Conservation (phyloP, 2,329 filamentous ascomycete species). For the Dactylellina haptotyla region DNA sequence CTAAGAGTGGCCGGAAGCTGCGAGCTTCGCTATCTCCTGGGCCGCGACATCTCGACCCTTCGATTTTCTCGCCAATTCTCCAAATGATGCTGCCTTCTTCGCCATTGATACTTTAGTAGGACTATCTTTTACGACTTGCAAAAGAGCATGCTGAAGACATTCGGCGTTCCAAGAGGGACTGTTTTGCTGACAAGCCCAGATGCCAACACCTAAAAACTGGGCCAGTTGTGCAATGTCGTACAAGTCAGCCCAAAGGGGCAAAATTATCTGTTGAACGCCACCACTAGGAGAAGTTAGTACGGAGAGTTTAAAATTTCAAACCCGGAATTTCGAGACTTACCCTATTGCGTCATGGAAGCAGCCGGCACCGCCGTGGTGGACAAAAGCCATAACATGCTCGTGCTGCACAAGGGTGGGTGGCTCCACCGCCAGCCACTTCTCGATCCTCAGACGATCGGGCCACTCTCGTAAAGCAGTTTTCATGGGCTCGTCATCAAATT, state of each 20-base stretch:
- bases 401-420: background rate
- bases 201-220: background rate
- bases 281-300: background rate
- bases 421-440: background rate
- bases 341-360: slow-evolving; percentile 3
- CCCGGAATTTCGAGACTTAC: background rate
- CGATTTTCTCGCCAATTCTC: background rate
- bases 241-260: background rate
- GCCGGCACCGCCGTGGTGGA: slow-evolving; percentile 8
- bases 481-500: background rate
- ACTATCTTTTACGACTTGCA: background rate
- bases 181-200: slow-evolving; percentile 2
- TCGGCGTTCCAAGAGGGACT: background rate
- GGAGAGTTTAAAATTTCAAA: too few species aligned
- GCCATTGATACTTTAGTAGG: background rate
- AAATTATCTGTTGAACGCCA: background rate
- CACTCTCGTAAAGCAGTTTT: background rate
- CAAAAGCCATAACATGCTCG: slow-evolving; percentile 1
- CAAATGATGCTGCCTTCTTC: background rate
- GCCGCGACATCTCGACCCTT: background rate
- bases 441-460: slow-evolving; percentile 3
- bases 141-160: background rate
- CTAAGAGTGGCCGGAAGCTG: background rate
- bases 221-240: background rate
- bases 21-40: background rate